Base-by-base conservation (phyloP, 129 eudicot genomes). In the Glebionis coronaria region DNA sequence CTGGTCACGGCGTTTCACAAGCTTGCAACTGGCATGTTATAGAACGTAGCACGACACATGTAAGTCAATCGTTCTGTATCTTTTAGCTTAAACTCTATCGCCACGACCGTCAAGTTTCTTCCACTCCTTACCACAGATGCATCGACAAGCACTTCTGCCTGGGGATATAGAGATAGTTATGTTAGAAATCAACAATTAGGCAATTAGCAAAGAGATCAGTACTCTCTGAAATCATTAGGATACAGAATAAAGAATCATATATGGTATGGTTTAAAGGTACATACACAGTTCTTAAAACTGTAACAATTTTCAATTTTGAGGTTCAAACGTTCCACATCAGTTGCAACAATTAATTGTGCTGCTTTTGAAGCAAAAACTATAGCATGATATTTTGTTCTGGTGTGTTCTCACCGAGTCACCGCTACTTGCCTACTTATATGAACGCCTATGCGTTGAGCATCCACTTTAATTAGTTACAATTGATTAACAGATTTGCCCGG, bases 61-160 rank as follows among this genome's bases (percentile, higher is more conserved):
- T 73, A 92, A 20, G 68, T 79, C 69, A 84, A 63, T 40, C 63
- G 52, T 51, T 76, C 79, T 49, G 87, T 74, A 52, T 80, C 86
- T 78, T 88, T 84, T n/a, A 73, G 77, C 68, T 35, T 35, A 35
- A 35, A 35, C 42, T 35, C 42, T 35, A 35, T 35, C 2, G 42
- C 10, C 42, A 35, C 42, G 2, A 35, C 42, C 7, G 42, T 35
- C 42, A 35, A 35, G 42, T 35, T 35, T 80, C 90, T 92, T 67
- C 98, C 98, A 46, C 87, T 92, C 75, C 87, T 78, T 66, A 83
- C 80, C n/a, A 92, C 82, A 16, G 85, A 72, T 12, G 85, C 98
- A 71, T 88, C 95, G 35, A 86, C 76, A 0, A 73, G 62, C 64
- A 88, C 72, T 69, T 83, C 83, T n/a, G 84, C 66, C 96, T 92